These are phyloP conservation scores for Chaetomium globosum DNA, from an alignment of 2,329 filamentous ascomycete genomes.

Conservation along the genomic window DNA sequence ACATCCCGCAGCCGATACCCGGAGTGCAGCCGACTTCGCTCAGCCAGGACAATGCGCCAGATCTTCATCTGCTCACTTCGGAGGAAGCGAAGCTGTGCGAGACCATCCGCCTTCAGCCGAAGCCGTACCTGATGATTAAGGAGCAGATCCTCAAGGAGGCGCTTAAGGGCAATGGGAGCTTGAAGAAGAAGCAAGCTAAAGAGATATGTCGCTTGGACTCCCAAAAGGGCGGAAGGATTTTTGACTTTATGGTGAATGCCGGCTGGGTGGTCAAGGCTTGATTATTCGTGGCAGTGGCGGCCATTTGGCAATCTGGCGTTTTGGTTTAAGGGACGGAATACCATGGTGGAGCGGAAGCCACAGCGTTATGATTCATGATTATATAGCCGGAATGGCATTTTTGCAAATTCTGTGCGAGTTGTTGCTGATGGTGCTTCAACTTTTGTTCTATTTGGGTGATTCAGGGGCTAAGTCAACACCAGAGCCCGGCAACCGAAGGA, in stretches of 20 bases:
- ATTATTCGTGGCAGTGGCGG: background rate
- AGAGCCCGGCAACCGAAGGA: constrained; percentile 18
- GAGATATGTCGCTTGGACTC: constrained; percentile 83
- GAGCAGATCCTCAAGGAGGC: constrained; percentile 89
- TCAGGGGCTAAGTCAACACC: constrained; percentile 23
- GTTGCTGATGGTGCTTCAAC: background rate
- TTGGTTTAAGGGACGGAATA: constrained; percentile 28
- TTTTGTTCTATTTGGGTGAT: constrained; percentile 11
- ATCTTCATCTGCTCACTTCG: constrained; percentile 80
- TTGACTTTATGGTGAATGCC: constrained; percentile 90
- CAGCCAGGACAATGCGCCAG: constrained; percentile 74
- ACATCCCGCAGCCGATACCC: constrained; percentile 59
- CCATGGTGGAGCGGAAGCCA: constrained; percentile 19
- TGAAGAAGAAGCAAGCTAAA: constrained; percentile 93
- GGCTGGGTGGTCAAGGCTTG: constrained; percentile 85
- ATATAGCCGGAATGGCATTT: constrained; percentile 4
- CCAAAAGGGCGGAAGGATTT: constrained; percentile 81
- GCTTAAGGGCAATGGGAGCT: constrained; percentile 78
- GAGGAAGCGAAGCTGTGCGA: constrained; percentile 88
- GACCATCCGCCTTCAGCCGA: constrained; percentile 80
- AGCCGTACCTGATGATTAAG: constrained; percentile 94
- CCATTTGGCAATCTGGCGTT: constrained; percentile 23
- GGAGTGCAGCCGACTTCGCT: constrained; percentile 67
- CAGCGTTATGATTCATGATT: constrained; percentile 19
- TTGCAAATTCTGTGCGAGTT: background rate